Evolutionary conservation across 2,329 filamentous ascomycete species (phyloP).

Genomic region (Pyrenophora teres): DNA sequence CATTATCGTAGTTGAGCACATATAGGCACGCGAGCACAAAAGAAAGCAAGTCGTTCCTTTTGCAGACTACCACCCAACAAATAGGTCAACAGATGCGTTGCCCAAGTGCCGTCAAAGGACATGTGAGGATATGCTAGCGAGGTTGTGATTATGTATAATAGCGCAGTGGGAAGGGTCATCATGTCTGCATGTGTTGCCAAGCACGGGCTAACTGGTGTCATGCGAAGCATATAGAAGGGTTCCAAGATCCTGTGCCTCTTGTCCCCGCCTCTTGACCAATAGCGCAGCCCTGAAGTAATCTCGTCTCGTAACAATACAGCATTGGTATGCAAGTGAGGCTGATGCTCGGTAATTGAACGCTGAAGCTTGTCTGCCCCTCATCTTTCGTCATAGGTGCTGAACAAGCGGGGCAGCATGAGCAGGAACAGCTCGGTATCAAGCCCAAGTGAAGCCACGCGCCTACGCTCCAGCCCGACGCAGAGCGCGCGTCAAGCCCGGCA

Average conservation of each 20-base stretch:
- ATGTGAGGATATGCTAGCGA: no score
- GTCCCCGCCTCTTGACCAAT: slow-evolving; percentile 12
- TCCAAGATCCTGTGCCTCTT: neutral
- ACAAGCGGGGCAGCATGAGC: slow-evolving; percentile 23
- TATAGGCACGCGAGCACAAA: slow-evolving; percentile 31
- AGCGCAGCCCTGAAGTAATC: slow-evolving; percentile 1
- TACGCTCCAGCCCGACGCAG: slow-evolving; percentile 4
- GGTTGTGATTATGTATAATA: neutral
- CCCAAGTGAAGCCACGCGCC: slow-evolving; percentile 22
- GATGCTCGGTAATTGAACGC: slow-evolving; percentile 21
- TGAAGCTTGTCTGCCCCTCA: slow-evolving; percentile 19
- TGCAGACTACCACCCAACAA: neutral
- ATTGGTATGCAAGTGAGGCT: slow-evolving; percentile 18
- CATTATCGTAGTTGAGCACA: slow-evolving; percentile 22
- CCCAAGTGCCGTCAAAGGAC: no score
- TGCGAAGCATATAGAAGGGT: neutral
- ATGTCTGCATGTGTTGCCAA: neutral
- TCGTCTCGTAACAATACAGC: slow-evolving; percentile 2
- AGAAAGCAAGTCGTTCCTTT: slow-evolving; percentile 38
- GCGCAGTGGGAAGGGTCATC: neutral
- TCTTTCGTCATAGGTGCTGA: slow-evolving; percentile 27
- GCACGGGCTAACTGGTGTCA: neutral
- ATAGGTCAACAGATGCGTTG: no score
- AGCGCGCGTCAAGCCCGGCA: neutral
- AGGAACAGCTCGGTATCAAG: slow-evolving; percentile 8